Evolutionary conservation across 2,329 filamentous ascomycete species (phyloP).

Genomic region (Cladorrhinum sp.): DNA sequence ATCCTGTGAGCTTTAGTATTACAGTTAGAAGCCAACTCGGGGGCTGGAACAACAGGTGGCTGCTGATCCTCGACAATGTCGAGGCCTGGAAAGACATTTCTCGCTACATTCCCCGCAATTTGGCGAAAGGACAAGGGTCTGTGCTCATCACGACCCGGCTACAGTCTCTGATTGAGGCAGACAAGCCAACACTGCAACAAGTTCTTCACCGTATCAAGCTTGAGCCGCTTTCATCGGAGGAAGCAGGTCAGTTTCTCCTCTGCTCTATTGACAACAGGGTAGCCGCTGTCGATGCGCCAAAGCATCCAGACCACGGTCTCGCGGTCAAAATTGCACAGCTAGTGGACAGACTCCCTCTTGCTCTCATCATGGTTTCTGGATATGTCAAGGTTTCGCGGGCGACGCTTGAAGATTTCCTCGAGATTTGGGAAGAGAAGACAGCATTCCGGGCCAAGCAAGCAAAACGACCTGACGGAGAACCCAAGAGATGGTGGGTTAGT

Average conservation of each 20-base stretch:
- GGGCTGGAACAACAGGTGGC: conserved; percentile 13
- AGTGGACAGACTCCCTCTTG: conserved; percentile 23
- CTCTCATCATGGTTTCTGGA: conserved; percentile 24
- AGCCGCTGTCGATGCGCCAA: neutral
- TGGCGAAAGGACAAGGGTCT: conserved; percentile 17
- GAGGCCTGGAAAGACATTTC: conserved; percentile 14
- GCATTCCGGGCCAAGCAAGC: neutral
- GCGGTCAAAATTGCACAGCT: conserved; percentile 18
- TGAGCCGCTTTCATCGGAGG: conserved; percentile 3
- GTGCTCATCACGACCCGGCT: conserved; percentile 19
- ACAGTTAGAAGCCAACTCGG: conserved; percentile 10
- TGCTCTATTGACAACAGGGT: conserved; percentile 9
- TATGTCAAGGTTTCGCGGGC: conserved; percentile 23
- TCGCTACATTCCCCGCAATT: conserved; percentile 15
- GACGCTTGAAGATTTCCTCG: conserved; percentile 24
- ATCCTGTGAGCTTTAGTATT: conserved; percentile 1
- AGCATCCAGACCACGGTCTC: conserved; percentile 19
- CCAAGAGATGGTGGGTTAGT: neutral
- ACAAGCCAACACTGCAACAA: neutral
- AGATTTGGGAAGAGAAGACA: conserved; percentile 26
- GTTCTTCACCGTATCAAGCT: conserved; percentile 4
- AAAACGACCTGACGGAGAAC: too few species aligned
- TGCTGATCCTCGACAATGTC: conserved; percentile 27
- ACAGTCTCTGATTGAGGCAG: neutral
- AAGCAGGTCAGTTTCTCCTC: conserved; percentile 14